phyloP scores from a whole-genome alignment of 768 basidiomycete species.

The Sarcodon sp. region DNA sequence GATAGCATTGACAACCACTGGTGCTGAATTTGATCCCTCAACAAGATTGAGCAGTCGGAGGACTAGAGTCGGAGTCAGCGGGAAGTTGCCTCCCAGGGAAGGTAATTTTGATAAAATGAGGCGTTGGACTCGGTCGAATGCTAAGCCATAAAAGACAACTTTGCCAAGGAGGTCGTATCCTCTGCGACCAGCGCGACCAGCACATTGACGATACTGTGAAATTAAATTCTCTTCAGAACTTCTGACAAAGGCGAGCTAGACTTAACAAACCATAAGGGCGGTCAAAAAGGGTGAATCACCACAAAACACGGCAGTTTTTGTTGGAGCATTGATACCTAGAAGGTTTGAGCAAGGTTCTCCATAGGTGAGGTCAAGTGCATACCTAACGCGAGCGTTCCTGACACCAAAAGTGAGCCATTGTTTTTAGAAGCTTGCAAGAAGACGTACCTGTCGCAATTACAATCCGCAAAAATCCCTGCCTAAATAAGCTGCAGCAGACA shows the following conservation, averaged over 20 bases:
- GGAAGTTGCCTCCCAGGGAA: constrained; percentile 49
- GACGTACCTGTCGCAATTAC: constrained; percentile 49
- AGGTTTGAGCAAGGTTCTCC: neutral
- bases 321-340: constrained; percentile 48
- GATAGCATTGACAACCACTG: constrained; percentile 34
- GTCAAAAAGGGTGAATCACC: constrained; percentile 50
- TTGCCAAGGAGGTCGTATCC: constrained; percentile 60
- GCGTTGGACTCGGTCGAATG: constrained; percentile 50
- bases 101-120: constrained; percentile 53
- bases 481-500: constrained; percentile 32
- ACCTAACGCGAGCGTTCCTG: constrained; percentile 58
- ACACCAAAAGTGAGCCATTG: neutral
- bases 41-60: constrained; percentile 56
- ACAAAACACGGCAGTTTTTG: constrained; percentile 51
- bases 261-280: constrained; percentile 36
- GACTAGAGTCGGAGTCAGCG: constrained; percentile 50
- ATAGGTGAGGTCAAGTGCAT: neutral
- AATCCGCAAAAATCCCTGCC: constrained; percentile 48
- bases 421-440: neutral
- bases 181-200: constrained; percentile 61
- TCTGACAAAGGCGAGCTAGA: neutral
- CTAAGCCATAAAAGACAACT: constrained; percentile 60
- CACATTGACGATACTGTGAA: constrained; percentile 55
- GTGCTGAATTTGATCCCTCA: constrained; percentile 41
- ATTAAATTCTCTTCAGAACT: constrained; percentile 5